Percentiles rank a stretch among this genome's conserved stretches.
These are phyloP conservation scores for Yamadazyma atlantica DNA, from an alignment of 1,139 yeast species.

Conservation along the genomic window DNA sequence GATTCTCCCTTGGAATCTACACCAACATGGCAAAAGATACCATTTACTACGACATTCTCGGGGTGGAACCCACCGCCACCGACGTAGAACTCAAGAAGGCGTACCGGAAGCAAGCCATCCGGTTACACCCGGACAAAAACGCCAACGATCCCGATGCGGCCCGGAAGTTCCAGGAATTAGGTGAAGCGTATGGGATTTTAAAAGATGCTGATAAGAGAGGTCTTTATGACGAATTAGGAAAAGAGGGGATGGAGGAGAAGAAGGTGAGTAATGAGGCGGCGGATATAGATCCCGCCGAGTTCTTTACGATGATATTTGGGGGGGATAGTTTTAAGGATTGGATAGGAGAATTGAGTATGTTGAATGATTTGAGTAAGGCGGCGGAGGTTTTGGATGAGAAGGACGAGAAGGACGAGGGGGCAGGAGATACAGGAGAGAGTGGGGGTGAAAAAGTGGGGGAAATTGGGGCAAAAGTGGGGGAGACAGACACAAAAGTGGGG, in stretches of 20 bases:
- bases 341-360: slow-evolving; percentile 87
- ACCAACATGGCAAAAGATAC: slow-evolving; percentile 98
- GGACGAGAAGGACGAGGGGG: slow-evolving; percentile 12
- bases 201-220: slow-evolving; percentile 38
- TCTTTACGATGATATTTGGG: slow-evolving; percentile 85
- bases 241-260: slow-evolving; percentile 37
- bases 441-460: too few relatives aligned
- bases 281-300: slow-evolving; percentile 39
- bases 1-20: too few relatives aligned
- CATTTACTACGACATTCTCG: slow-evolving; percentile 80
- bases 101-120: slow-evolving; percentile 87
- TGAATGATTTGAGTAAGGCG: slow-evolving; percentile 76
- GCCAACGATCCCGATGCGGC: slow-evolving; percentile 84
- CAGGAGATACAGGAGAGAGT: slow-evolving; percentile 2
- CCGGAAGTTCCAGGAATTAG: slow-evolving; percentile 89
- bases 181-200: slow-evolving; percentile 47
- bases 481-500: too few relatives aligned
- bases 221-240: slow-evolving; percentile 43
- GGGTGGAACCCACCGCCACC: slow-evolving; percentile 74
- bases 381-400: slow-evolving; percentile 56
- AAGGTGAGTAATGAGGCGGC: slow-evolving; percentile 23
- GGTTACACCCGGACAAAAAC: slow-evolving; percentile 91
- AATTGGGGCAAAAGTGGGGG: too few relatives aligned
- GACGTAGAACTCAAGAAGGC: slow-evolving; percentile 91
- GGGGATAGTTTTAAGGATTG: slow-evolving; percentile 66